Percentiles rank a stretch among this genome's conserved stretches.
Conservation (phyloP, 225 moss, liverwort and hornwort genomes). For the Physcomitrellopsis africana region DNA sequence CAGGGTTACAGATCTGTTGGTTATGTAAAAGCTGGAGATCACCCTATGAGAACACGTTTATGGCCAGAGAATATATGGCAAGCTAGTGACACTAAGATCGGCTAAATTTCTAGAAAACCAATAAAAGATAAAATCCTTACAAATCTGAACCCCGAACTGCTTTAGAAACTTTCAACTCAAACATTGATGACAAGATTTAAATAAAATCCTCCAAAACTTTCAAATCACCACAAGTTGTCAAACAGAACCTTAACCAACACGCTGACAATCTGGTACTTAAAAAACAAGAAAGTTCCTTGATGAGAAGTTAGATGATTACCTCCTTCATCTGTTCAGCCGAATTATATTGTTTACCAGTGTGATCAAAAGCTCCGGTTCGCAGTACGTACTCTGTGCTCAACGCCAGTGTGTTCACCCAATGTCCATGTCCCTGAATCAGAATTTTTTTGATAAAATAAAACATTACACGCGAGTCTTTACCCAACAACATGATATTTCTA, state of each 20-base stretch:
- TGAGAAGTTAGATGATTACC: conserved; percentile 38
- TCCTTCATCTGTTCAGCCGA: conserved; percentile 78
- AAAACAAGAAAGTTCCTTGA: conserved; percentile 12
- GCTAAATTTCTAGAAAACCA: conserved; percentile 9
- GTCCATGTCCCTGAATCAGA: conserved; percentile 78
- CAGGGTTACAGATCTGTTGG: conserved; percentile 30
- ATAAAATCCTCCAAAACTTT: neutral
- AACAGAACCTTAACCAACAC: conserved; percentile 5
- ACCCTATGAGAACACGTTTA: neutral
- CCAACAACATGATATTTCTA: neutral
- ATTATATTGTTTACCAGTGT: conserved; percentile 63
- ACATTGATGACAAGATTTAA: neutral
- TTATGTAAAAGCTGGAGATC: conserved; percentile 1
- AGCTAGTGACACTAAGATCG: neutral
- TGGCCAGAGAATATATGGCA: neutral
- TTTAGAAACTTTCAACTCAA: neutral
- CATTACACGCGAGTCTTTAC: neutral
- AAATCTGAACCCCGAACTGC: neutral
- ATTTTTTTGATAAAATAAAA: conserved; percentile 1
- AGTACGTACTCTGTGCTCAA: conserved; percentile 92
- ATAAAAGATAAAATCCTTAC: neutral
- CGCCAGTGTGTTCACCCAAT: conserved; percentile 97
- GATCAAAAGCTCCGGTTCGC: conserved; percentile 90
- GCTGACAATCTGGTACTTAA: neutral
- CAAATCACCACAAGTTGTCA: neutral